Base-by-base conservation (phyloP, 495 filamentous ascomycete genomes). In the Neurospora terricola region DNA sequence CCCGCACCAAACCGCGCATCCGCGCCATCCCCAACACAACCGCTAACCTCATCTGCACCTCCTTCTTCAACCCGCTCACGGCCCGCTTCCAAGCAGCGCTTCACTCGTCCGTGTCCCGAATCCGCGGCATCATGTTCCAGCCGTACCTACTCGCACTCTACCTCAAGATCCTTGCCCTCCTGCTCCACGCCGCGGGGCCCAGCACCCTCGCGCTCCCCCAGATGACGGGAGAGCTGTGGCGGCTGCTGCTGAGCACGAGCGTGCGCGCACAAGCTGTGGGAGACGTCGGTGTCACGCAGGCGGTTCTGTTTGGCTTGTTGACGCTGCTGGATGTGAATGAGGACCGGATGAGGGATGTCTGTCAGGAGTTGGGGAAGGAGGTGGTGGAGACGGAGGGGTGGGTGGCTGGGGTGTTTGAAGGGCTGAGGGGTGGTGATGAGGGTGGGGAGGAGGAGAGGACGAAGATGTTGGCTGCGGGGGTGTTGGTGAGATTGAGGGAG, bases 241-340 rank as follows among this genome's bases (percentile, higher is more conserved):
- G 89, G 62, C 77, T 94, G 66, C 77, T 92, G 9, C 83, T 93
- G 1, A 81, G 82, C 21, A 76, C 78, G 23, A 54, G 72, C 69
- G 78, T 83, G 37, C 76, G 80, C 43, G 81, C 42, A 70, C 86
- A 79, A 71, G 84, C 78, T 43, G 83, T 85, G 23, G 84, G 85
- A 2, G 91, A 96, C 42, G 81, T 88, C 4, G 80, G 80, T 0
- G 85, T 97, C 14, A 87, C 92, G 10, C 87, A 92, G 59, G 91
- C 93, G 0, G 81, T 97, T 54, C 82, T 98, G 14, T 92, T 96
- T 70, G 87, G 88, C 3, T 89, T 97, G 70, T 82, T 97, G 38
- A 91, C 91, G n/a, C 72, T 97, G 30, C 81, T 98, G 12, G 93
- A 97, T 72, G 84, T 97, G n/a, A 97, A 97, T 72, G 89, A 90